A percentile compares a stretch with the other conserved stretches of the same genome.
These are phyloP conservation scores for Rhodosporidiobolus sp. DNA, from an alignment of 768 basidiomycete species.

Conservation along the genomic window DNA sequence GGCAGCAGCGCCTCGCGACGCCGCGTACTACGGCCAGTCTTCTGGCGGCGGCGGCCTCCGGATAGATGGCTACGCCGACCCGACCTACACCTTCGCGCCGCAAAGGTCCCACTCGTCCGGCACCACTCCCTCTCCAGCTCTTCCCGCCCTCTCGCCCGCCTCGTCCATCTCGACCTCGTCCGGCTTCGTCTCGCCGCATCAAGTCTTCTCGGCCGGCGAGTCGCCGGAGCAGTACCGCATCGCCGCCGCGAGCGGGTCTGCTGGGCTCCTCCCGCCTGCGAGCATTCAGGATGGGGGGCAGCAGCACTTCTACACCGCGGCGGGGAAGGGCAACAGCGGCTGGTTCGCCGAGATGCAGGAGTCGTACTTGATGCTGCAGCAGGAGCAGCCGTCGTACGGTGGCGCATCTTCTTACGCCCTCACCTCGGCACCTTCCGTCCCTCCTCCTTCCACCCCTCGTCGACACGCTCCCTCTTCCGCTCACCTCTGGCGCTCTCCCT, in stretches of 20 bases:
- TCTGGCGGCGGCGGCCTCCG: not conserved
- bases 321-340: not conserved
- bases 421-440: not conserved
- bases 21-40: not conserved
- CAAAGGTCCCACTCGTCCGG: not conserved
- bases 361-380: conserved; percentile 6
- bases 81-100: conserved; percentile 5
- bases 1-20: not conserved
- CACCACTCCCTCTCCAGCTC: conserved; percentile 14
- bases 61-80: conserved; percentile 21
- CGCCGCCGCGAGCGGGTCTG: too few species aligned
- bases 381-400: not conserved
- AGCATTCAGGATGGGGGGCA: not conserved
- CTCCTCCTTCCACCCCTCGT: conserved; percentile 11
- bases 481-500: conserved; percentile 29
- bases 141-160: conserved; percentile 24
- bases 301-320: not conserved
- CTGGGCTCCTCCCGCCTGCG: conserved; percentile 6
- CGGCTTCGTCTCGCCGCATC: conserved; percentile 16
- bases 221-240: not conserved
- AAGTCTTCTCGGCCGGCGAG: not conserved
- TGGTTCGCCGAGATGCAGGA: conserved; percentile 25
- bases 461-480: not conserved
- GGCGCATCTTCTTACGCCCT: not conserved
- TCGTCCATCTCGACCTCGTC: conserved; percentile 21